phyloP scores from a whole-genome alignment of 495 filamentous ascomycete genomes.

The Neurospora sp. region DNA sequence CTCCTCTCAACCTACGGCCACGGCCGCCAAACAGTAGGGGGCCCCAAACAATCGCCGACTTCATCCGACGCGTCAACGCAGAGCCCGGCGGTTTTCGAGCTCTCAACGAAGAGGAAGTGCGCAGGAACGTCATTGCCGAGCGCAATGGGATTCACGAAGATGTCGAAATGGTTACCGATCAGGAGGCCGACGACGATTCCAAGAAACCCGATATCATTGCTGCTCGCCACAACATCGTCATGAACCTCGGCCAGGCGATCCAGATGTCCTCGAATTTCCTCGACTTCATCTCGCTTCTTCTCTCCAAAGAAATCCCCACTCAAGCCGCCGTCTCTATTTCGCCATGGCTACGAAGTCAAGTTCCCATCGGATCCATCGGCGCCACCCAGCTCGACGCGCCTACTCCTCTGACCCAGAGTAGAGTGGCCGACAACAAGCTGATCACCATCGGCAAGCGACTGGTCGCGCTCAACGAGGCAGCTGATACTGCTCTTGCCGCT shows the following conservation, averaged over 20 bases:
- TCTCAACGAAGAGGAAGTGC: conserved; percentile 52
- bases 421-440: conserved; percentile 43
- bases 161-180: conserved; percentile 21
- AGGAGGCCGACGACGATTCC: conserved; percentile 24
- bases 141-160: conserved; percentile 19
- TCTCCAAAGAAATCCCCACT: conserved; percentile 64
- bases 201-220: conserved; percentile 30
- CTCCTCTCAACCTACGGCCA: conserved; percentile 57
- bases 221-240: conserved; percentile 44
- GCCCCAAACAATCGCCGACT: conserved; percentile 53
- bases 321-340: conserved; percentile 62
- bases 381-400: conserved; percentile 54
- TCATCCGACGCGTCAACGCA: conserved; percentile 64
- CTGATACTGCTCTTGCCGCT: conserved; percentile 62
- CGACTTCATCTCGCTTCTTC: conserved; percentile 75
- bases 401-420: conserved; percentile 41
- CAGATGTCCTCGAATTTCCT: conserved; percentile 26
- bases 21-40: conserved; percentile 43
- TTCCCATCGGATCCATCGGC: conserved; percentile 69
- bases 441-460: conserved; percentile 71
- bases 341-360: conserved; percentile 50
- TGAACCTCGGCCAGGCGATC: conserved; percentile 36
- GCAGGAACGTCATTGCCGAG: conserved; percentile 46
- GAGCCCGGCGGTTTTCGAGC: conserved; percentile 66
- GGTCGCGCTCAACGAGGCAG: conserved; percentile 62